Percentiles rank a stretch among this genome's conserved stretches.
Conservation (phyloP, 108 stramenopile genomes). For the Cyclotella cryptica region DNA sequence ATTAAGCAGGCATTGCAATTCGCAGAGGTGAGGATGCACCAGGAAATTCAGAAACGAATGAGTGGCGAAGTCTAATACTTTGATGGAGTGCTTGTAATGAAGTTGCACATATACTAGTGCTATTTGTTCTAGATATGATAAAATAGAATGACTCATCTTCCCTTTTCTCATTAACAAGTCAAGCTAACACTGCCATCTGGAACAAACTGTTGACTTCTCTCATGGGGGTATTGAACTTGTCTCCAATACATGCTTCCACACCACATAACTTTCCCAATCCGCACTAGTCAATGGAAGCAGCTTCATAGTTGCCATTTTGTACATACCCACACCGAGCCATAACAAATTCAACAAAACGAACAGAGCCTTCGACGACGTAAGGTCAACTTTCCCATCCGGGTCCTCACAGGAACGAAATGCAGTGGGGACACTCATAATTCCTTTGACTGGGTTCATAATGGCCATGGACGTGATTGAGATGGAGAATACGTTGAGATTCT, state of each 20-base stretch:
- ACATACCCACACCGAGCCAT: conserved; percentile 90
- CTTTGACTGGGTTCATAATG: conserved; percentile 86
- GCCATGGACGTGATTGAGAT: conserved; percentile 89
- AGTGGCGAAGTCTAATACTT: conserved; percentile 15
- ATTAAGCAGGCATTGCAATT: conserved; percentile 92
- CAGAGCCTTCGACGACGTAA: conserved; percentile 77
- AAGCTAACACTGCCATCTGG: neutral
- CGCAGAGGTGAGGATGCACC: conserved; percentile 89
- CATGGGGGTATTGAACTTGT: conserved; percentile 87
- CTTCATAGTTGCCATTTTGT: conserved; percentile 96
- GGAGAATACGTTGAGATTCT: conserved; percentile 90
- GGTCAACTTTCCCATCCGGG: conserved; percentile 70
- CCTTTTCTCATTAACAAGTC: neutral
- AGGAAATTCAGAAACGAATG: conserved; percentile 86
- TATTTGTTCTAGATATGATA: neutral
- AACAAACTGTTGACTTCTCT: neutral
- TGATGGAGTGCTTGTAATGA: neutral
- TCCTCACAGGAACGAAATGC: conserved; percentile 72
- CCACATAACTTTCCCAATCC: conserved; percentile 90
- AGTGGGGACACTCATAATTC: conserved; percentile 65
- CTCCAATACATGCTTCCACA: conserved; percentile 93
- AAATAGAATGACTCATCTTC: too few species aligned
- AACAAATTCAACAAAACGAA: conserved; percentile 86
- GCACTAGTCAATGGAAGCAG: conserved; percentile 94
- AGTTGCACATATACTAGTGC: neutral